Evolutionary conservation across 495 filamentous ascomycete species (phyloP).

Genomic region (Ramalina intermedia): DNA sequence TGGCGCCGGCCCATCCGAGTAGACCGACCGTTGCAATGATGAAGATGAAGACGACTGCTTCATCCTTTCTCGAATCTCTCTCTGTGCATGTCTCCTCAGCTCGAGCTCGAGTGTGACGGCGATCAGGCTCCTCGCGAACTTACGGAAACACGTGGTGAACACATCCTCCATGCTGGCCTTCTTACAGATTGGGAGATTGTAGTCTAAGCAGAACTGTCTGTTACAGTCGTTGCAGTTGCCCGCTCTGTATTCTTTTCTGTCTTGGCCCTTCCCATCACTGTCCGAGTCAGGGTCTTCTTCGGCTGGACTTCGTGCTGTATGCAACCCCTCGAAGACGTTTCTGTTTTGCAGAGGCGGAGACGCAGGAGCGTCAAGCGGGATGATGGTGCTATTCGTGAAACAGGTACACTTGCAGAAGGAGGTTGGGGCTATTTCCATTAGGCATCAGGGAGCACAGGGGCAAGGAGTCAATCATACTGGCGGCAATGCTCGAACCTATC

Average conservation of each 20-base stretch:
- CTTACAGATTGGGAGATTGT: slow-evolving; percentile 76
- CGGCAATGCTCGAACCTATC: too few species aligned
- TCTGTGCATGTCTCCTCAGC: slow-evolving; percentile 27
- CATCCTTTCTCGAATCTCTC: slow-evolving; percentile 76
- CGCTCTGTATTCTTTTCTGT: slow-evolving; percentile 23
- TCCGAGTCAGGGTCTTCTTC: neutral
- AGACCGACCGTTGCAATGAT: slow-evolving; percentile 75
- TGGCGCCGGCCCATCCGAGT: slow-evolving; percentile 62
- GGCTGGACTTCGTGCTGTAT: slow-evolving; percentile 1
- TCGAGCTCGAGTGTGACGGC: neutral
- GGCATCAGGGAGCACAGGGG: too few species aligned
- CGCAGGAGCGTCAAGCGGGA: slow-evolving; percentile 45
- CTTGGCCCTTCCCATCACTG: slow-evolving; percentile 12
- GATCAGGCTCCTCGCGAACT: slow-evolving; percentile 12
- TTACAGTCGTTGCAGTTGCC: slow-evolving; percentile 74
- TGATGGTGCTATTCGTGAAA: slow-evolving; percentile 81
- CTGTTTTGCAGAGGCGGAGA: slow-evolving; percentile 17
- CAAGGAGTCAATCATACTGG: too few species aligned
- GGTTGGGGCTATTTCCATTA: slow-evolving; percentile 30
- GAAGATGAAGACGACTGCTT: slow-evolving; percentile 85
- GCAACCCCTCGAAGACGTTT: slow-evolving; percentile 8
- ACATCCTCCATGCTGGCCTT: slow-evolving; percentile 76
- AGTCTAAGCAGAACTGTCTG: slow-evolving; percentile 73
- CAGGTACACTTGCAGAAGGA: slow-evolving; percentile 99
- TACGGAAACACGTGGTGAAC: slow-evolving; percentile 79